A percentile compares a stretch with the other conserved stretches of the same genome.
Evolutionary conservation across 306 rosid genomes (phyloP).

Genomic region (Macrotyloma uniflorum): DNA sequence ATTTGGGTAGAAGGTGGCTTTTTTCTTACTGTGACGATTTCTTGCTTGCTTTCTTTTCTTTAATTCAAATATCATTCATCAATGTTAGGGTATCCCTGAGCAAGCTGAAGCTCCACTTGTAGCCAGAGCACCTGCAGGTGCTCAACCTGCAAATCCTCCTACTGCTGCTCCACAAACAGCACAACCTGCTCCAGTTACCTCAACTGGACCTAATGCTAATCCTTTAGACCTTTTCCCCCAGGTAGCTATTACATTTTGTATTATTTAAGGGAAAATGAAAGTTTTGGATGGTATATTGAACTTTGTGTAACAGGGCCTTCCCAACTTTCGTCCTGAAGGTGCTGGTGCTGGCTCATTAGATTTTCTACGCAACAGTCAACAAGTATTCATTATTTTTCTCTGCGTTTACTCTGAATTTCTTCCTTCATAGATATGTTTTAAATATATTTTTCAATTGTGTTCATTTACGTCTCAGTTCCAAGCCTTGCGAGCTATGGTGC

Average conservation of each 20-base stretch:
- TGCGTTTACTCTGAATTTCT: background rate
- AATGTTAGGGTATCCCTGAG: constrained; percentile 85
- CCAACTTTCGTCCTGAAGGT: too few species aligned
- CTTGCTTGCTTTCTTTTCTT: background rate
- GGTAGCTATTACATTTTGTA: constrained; percentile 44
- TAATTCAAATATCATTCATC: background rate
- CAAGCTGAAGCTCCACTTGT: constrained; percentile 79
- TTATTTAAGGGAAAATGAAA: background rate
- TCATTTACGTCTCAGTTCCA: constrained; percentile 63
- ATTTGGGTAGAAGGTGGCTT: background rate
- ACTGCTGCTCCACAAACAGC: constrained; percentile 64
- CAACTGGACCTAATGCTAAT: constrained; percentile 88
- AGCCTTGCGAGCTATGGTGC: constrained; percentile 91
- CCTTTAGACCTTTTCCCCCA: constrained; percentile 95
- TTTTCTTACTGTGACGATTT: background rate
- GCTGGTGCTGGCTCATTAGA: constrained; percentile 83
- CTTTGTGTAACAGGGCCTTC: constrained; percentile 71
- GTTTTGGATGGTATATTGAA: constrained; percentile 25
- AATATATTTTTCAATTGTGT: background rate
- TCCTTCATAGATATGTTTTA: background rate
- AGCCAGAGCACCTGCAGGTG: constrained; percentile 55
- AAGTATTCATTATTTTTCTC: constrained; percentile 46
- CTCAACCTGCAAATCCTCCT: constrained; percentile 53
- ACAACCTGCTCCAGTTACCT: constrained; percentile 66
- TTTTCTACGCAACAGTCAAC: constrained; percentile 90